Percentiles rank a stretch among this genome's conserved stretches.
Evolutionary conservation across 345 rosid species (phyloP).

Genomic region (Garcia nutans): DNA sequence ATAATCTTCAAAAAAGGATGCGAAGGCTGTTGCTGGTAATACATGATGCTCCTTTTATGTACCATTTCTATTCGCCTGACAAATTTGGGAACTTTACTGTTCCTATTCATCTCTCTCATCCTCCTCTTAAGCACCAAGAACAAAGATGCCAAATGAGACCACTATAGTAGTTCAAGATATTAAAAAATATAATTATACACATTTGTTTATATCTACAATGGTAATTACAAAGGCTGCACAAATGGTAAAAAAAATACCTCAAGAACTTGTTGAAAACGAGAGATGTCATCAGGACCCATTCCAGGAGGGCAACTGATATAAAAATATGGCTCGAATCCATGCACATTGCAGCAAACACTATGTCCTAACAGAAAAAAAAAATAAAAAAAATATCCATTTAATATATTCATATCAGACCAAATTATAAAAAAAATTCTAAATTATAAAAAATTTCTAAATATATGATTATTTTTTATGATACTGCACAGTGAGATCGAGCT

Average conservation of each 20-base stretch:
- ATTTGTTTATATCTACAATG: not conserved
- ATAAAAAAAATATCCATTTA: not conserved
- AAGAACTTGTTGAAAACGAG: slow-evolving; percentile 68
- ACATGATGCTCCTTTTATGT: slow-evolving; percentile 83
- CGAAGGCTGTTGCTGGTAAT: slow-evolving; percentile 79
- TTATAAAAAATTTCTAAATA: not conserved
- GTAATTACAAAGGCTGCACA: not conserved
- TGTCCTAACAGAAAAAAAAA: slow-evolving; percentile 46
- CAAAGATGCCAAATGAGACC: slow-evolving; percentile 4
- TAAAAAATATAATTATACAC: not conserved
- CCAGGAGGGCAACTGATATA: slow-evolving; percentile 85
- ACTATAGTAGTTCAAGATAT: slow-evolving; percentile 2
- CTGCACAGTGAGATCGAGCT: not conserved
- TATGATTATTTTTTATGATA: not conserved
- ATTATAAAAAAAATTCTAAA: too few relatives aligned
- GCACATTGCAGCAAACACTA: slow-evolving; percentile 92
- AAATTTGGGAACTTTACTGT: slow-evolving; percentile 55
- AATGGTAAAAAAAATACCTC: slow-evolving; percentile 56
- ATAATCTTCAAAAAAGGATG: slow-evolving; percentile 85
- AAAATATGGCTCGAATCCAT: slow-evolving; percentile 97
- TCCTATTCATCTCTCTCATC: slow-evolving; percentile 76
- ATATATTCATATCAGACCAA: not conserved
- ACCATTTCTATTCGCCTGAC: slow-evolving; percentile 67
- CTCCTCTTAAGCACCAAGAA: slow-evolving; percentile 48
- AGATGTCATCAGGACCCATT: slow-evolving; percentile 91